Percentiles rank a stretch among this genome's conserved stretches.
phyloP scores from a whole-genome alignment of 345 rosid species.

The Rubroshorea leprosula region DNA sequence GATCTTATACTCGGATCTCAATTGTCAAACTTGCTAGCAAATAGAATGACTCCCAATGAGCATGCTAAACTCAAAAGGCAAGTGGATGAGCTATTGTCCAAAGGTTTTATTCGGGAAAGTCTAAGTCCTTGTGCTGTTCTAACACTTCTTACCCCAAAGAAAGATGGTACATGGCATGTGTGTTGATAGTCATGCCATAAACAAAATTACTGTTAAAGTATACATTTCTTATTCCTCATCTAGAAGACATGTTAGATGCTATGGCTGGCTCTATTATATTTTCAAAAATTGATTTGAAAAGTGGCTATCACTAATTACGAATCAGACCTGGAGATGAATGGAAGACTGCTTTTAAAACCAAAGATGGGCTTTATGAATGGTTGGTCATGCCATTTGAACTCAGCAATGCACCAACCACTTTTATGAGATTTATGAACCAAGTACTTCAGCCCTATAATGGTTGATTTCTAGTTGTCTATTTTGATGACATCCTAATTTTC shows the following conservation, averaged over 20 bases:
- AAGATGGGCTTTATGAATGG: conserved; percentile 1
- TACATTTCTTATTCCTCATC: background rate
- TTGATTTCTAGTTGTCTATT: background rate
- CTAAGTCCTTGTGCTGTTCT: background rate
- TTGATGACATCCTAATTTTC: conserved; percentile 8
- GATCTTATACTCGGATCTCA: no score
- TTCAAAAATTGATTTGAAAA: background rate
- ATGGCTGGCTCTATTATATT: background rate
- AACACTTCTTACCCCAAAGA: no score
- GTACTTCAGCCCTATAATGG: no score
- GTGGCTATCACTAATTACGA: background rate
- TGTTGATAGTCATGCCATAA: background rate
- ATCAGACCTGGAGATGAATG: background rate
- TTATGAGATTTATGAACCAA: conserved; percentile 3
- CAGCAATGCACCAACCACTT: background rate
- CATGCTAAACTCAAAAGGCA: background rate
- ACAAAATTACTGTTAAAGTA: background rate
- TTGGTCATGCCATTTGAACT: background rate
- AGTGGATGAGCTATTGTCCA: background rate
- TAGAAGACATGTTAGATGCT: background rate
- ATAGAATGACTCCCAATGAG: background rate
- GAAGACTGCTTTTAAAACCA: background rate
- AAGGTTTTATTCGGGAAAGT: background rate
- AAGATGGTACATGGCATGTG: background rate
- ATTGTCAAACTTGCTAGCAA: background rate